These are phyloP conservation scores for Arctostaphylos glauca DNA, from an alignment of 148 eudicot genomes.

Conservation along the genomic window DNA sequence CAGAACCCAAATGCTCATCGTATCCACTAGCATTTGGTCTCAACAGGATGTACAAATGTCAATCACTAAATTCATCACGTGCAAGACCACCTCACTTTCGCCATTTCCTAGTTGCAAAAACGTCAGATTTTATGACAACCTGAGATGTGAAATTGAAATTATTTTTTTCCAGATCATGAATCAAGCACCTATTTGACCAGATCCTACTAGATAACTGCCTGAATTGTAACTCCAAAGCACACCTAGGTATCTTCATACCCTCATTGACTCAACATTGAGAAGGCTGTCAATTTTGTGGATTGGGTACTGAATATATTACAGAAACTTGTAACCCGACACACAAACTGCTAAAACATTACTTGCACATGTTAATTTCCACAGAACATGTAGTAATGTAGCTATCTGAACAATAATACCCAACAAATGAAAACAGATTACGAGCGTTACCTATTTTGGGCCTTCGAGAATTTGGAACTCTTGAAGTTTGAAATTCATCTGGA, in stretches of 20 bases:
- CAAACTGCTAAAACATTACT: not conserved
- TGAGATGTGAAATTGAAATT: not conserved
- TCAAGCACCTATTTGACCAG: not conserved
- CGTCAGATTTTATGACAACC: not conserved
- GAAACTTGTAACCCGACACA: not conserved
- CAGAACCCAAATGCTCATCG: not conserved
- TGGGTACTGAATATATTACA: not conserved
- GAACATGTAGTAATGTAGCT: not conserved
- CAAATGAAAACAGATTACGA: not conserved
- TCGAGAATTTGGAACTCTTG: constrained; percentile 77
- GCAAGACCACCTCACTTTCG: not conserved
- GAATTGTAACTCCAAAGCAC: not conserved
- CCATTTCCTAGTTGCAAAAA: not conserved
- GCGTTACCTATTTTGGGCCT: constrained; percentile 82
- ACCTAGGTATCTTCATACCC: not conserved
- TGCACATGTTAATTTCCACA: constrained; percentile 1
- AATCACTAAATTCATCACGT: not conserved
- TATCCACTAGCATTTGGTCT: not conserved
- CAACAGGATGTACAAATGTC: not conserved
- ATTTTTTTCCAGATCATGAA: not conserved
- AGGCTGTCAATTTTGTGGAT: not conserved
- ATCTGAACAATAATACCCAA: not conserved
- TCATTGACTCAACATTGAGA: not conserved
- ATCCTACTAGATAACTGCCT: not conserved
- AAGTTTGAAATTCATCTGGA: constrained; percentile 96